These are phyloP conservation scores for Solanum sejunctum DNA, from an alignment of 257 asterid genomes.

Conservation along the genomic window DNA sequence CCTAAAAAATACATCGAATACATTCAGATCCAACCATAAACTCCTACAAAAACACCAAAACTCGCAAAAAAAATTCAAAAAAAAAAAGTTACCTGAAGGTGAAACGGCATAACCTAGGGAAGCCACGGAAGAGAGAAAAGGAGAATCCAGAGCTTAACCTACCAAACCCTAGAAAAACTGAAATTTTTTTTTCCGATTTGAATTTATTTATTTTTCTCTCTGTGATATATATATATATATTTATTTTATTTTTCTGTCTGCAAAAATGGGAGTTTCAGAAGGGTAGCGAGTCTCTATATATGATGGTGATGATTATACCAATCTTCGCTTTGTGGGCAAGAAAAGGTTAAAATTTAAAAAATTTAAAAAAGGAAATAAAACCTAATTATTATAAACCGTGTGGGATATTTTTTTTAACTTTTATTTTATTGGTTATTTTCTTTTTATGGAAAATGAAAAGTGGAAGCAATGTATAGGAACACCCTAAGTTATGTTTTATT, in stretches of 20 bases:
- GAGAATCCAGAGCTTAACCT: not conserved
- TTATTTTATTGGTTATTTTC: not conserved
- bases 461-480: too few species aligned
- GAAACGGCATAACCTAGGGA: not conserved
- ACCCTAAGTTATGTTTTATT: too few species aligned
- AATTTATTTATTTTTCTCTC: not conserved
- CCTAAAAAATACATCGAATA: not conserved
- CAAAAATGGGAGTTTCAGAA: not conserved
- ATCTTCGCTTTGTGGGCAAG: constrained; percentile 5
- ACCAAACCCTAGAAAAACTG: not conserved
- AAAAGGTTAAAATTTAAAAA: not conserved
- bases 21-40: not conserved
- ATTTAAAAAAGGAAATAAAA: not conserved
- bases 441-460: not conserved
- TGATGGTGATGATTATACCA: not conserved
- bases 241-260: not conserved
- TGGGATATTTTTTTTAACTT: not conserved
- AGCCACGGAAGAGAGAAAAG: not conserved
- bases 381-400: not conserved
- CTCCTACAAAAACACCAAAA: not conserved
- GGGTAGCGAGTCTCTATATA: not conserved
- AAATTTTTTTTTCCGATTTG: not conserved
- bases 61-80: not conserved
- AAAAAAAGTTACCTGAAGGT: not conserved
- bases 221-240: not conserved